Percentiles rank a stretch among this genome's conserved stretches.
These are phyloP conservation scores for Jasminum sambac DNA, from an alignment of 257 asterid species.

Conservation along the genomic window DNA sequence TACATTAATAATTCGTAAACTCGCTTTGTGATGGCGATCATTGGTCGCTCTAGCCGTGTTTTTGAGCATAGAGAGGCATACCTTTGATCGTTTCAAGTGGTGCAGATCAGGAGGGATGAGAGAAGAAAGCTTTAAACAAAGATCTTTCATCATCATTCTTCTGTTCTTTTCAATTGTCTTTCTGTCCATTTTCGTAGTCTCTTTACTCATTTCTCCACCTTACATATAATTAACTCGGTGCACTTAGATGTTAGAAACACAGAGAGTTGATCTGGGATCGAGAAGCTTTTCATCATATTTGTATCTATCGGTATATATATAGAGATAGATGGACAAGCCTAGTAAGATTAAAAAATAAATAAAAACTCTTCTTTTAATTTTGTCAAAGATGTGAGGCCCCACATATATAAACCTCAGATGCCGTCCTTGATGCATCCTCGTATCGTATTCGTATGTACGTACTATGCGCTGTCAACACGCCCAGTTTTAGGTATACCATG, in stretches of 20 bases:
- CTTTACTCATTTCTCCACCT: neutral
- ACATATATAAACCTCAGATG: neutral
- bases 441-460: too few species aligned
- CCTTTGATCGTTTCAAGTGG: constrained; percentile 31
- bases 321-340: too few species aligned
- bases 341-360: neutral
- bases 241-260: neutral
- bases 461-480: too few species aligned
- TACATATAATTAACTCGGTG: neutral
- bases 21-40: too few species aligned
- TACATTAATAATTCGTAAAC: too few species aligned
- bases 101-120: constrained; percentile 30
- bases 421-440: neutral
- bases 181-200: constrained; percentile 25
- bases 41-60: too few species aligned
- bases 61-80: neutral
- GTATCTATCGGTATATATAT: neutral
- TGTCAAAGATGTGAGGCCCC: neutral
- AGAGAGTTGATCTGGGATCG: neutral
- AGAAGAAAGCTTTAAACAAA: constrained; percentile 31
- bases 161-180: constrained; percentile 29
- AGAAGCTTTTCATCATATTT: neutral
- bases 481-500: too few species aligned
- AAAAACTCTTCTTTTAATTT: neutral
- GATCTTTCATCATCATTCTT: constrained; percentile 32